Conservation (phyloP, 2,329 filamentous ascomycete genomes). For the Setomelanomma holmii region DNA sequence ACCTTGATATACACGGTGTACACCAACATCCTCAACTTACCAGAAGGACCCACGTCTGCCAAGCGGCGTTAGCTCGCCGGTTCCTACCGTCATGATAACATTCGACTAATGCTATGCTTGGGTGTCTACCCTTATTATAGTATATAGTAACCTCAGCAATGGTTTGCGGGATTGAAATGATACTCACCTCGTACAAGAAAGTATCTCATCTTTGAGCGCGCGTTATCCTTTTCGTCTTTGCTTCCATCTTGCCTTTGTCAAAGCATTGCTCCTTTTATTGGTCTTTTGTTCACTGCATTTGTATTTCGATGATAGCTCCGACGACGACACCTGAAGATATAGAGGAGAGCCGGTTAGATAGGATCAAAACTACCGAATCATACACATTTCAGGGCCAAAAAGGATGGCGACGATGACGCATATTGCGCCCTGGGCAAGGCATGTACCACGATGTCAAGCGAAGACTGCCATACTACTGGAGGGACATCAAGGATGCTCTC, state of each 20-base stretch:
- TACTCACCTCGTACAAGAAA: no score
- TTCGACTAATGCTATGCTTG: not conserved
- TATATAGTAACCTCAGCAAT: no score
- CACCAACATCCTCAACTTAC: no score
- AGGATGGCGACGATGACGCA: slow-evolving; percentile 53
- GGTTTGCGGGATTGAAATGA: no score
- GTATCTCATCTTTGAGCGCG: no score
- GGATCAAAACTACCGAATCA: slow-evolving; percentile 30
- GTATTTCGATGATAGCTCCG: no score
- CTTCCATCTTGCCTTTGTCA: no score
- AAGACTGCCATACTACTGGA: slow-evolving; percentile 63
- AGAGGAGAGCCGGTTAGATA: slow-evolving; percentile 11
- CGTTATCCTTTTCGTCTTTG: no score
- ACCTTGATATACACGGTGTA: no score
- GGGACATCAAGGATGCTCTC: slow-evolving; percentile 62
- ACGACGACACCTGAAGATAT: not conserved
- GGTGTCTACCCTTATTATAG: no score
- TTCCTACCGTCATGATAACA: not conserved
- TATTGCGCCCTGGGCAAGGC: slow-evolving; percentile 56
- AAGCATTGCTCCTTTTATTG: not conserved
- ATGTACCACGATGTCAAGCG: slow-evolving; percentile 63
- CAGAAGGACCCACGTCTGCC: not conserved
- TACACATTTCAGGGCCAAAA: slow-evolving; percentile 46
- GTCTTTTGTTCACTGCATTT: no score
- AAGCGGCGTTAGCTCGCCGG: not conserved